Evolutionary conservation across 129 eudicot species (phyloP).

Genomic region (Chrysanthemum makinoi): DNA sequence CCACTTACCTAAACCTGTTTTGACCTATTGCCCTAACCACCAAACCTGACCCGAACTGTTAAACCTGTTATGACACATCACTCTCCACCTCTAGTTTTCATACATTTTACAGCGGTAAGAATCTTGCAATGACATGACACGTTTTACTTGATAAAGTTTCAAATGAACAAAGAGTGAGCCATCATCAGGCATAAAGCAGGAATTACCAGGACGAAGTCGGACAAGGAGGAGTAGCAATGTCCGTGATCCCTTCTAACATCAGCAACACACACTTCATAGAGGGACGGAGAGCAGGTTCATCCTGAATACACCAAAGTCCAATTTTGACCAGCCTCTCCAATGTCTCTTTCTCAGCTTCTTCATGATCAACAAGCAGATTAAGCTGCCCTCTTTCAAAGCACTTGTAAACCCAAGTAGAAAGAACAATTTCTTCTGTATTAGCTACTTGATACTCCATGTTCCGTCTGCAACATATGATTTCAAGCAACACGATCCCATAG

Average conservation of each 20-base stretch:
- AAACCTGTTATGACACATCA: background rate
- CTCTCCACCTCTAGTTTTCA: background rate
- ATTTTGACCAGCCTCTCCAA: slow-evolving; percentile 22
- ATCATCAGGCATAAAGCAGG: background rate
- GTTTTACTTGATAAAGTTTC: background rate
- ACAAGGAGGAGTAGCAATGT: slow-evolving; percentile 38
- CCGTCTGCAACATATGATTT: slow-evolving; percentile 34
- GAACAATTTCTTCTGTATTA: slow-evolving; percentile 8
- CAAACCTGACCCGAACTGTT: too few relatives aligned
- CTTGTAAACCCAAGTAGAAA: slow-evolving; percentile 19
- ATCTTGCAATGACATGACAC: background rate
- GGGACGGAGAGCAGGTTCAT: slow-evolving; percentile 40
- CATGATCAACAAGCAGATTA: background rate
- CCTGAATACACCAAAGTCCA: slow-evolving; percentile 34
- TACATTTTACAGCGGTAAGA: background rate
- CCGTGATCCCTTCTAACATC: slow-evolving; percentile 41
- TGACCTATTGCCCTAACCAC: too few relatives aligned
- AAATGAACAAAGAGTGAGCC: background rate
- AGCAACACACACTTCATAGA: slow-evolving; percentile 38
- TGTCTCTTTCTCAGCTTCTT: background rate
- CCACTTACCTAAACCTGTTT: too few relatives aligned
- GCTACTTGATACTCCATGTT: slow-evolving; percentile 13
- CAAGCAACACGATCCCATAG: slow-evolving; percentile 31
- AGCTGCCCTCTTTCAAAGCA: slow-evolving; percentile 13
- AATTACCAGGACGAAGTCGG: slow-evolving; percentile 30